Base-by-base conservation (phyloP, 495 filamentous ascomycete species). In the Parmelia sp. region DNA sequence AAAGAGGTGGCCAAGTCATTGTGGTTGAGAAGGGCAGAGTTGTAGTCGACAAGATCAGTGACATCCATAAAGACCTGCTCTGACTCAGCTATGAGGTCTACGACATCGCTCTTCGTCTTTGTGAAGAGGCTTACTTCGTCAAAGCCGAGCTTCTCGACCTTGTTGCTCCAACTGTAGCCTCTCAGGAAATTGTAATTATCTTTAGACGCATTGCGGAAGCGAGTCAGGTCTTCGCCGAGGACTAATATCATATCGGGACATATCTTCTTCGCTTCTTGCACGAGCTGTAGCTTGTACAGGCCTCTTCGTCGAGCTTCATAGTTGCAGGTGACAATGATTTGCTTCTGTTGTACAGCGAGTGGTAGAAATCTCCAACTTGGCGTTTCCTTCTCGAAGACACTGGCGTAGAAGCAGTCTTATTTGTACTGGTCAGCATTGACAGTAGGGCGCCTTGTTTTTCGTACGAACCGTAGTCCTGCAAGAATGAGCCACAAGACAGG, bases 321-420 rank as follows among this genome's bases (percentile, higher is more conserved):
- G 75, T 97, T 96, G 80, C 91, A 96, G 7, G 93, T 97, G 51
- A 92, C 92, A 33, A 96, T 83, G 53, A 96, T 96, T 69, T 90
- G 88, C 76, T 96, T 96, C 76, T 90, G 88, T 72, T 89, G 86
- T 42, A 90, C 85, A 55, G 85, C 87, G 53, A 96, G 76, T 12
- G 91, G 91, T 47, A 88, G 74, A 1, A 82, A 76, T 66, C 85
- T 91, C 65, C 96, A 78, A 0, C 79, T 74, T 1, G 92, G 90
- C 68, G 88, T 86, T 68, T 88, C 85, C 62, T 86, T 86, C 74
- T 96, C 92, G 66, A 93, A 86, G 39, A 93, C 92, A 49, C 89
- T 87, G 39, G 91, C 91, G 72, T 97, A 97, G 79, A 96, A 96
- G 74, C 90, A 95, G 77, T 96, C 90, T 77, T 94, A 90, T 90